Evolutionary conservation across 371 early-diverging fungal species (phyloP).

Genomic region (Rhizopus sp.): DNA sequence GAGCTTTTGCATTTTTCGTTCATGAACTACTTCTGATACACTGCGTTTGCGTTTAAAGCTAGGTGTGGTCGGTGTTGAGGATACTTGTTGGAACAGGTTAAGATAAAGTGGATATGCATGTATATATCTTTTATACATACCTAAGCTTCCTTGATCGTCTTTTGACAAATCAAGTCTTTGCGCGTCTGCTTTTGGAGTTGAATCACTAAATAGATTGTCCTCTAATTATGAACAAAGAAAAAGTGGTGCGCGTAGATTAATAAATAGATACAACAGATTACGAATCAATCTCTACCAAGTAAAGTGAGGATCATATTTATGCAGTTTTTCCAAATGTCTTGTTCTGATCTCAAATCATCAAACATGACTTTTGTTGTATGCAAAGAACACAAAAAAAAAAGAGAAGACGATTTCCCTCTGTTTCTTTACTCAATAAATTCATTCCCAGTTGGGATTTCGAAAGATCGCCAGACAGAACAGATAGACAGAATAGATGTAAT

Average conservation of each 20-base stretch:
- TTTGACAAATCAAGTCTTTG: constrained; percentile 5
- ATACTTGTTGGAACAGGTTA: constrained; percentile 6
- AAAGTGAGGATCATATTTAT: constrained; percentile 37
- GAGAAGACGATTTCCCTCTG: not conserved
- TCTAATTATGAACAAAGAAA: constrained; percentile 17
- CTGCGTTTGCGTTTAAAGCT: constrained; percentile 45
- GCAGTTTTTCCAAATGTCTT: constrained; percentile 41
- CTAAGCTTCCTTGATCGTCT: constrained; percentile 12
- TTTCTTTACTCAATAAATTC: not conserved
- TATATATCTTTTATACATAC: constrained; percentile 9
- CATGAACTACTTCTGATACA: constrained; percentile 33
- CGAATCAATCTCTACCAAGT: constrained; percentile 30
- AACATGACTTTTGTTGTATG: constrained; percentile 24
- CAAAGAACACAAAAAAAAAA: constrained; percentile 3
- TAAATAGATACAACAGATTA: constrained; percentile 18
- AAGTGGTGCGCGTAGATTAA: constrained; percentile 7
- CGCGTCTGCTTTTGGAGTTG: constrained; percentile 9
- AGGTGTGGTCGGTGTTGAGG: constrained; percentile 13
- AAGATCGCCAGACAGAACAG: too few species aligned
- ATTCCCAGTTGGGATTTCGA: too few species aligned
- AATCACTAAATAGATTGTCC: constrained; percentile 29
- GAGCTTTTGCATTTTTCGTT: constrained; percentile 45
- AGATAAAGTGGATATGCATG: not conserved
- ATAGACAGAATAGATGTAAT: too few species aligned
- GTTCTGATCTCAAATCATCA: constrained; percentile 29